Evolutionary conservation across 805 yeast genomes (phyloP), one percentile per base, ranked within the genome.

Genomic region (Candida tibetensis): DNA sequence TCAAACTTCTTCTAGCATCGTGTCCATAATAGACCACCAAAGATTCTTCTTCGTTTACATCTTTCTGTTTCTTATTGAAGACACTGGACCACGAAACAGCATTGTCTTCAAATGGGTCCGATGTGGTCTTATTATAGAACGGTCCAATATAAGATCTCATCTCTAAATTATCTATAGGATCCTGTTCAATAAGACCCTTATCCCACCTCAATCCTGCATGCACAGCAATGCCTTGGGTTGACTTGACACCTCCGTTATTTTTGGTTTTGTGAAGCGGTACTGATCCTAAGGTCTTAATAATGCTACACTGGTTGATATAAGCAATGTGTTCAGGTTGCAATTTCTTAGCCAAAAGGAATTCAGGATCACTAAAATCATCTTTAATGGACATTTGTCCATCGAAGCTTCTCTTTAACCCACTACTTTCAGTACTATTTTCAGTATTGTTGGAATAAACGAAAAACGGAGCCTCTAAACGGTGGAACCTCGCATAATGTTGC

Each of bases 181-280:
- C 67, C 60, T 82, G 91, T 17, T 75, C 74, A 31, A 72, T 66
- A 19, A 82, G 63, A n/a, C 45, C 43, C 38, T 75, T 58, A 51
- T 77, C 76, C 82, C 95, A 85, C 44, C 81, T 57, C 34, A 89
- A 64, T 0, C 96, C 96, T 2, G 84, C 96, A 60, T 89, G 96
- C 6, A 81, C 90, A 1, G 87, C 95, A 8, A 82, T 69, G 1
- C 72, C 74, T 7, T 48, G 45, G 2, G 57, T 53, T 3, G 45
- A 45, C 13, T 38, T 42, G 17, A 17, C 76, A 72, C 40, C 62
- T 47, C 41, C 49, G 9, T 32, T 34, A 23, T 61, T 64, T 5
- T 45, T 50, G 19, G 51, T 39, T 29, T 48, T 52, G 36, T 55
- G 61, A 27, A 69, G 71, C 16, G 81, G 80, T 15, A 81, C 79